These are phyloP conservation scores for Podospora comata DNA, from an alignment of 495 filamentous ascomycete genomes.

Conservation along the genomic window DNA sequence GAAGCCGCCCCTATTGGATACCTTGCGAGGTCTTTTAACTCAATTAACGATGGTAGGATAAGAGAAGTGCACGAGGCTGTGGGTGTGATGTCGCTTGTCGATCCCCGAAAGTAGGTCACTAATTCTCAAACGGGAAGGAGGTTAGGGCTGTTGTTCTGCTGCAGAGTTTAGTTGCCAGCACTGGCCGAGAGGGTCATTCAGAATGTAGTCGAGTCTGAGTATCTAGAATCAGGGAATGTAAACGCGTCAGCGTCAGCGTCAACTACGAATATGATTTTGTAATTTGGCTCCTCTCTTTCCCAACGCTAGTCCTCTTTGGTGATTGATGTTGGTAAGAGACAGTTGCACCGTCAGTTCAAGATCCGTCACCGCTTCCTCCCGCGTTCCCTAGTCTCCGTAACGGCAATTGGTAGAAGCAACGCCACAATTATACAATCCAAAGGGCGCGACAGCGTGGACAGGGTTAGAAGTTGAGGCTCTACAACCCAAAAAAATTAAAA, in stretches of 20 bases:
- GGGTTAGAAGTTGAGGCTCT: background rate
- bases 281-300: background rate
- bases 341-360: background rate
- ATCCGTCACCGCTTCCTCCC: background rate
- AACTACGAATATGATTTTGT: background rate
- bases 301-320: background rate
- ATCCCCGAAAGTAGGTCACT: background rate
- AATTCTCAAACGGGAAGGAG: background rate
- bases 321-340: background rate
- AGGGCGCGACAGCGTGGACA: background rate
- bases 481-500: background rate
- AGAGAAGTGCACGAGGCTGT: background rate
- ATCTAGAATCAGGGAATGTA: background rate
- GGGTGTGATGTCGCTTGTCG: background rate
- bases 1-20: background rate
- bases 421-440: background rate
- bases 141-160: background rate
- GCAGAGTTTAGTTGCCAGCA: background rate
- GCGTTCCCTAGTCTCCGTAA: background rate
- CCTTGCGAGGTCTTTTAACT: conserved; percentile 1
- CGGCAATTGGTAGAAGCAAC: background rate
- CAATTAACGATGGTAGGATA: background rate
- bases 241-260: background rate
- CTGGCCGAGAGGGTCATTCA: background rate
- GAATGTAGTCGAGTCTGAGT: background rate